Base-by-base conservation (phyloP, 2,329 filamentous ascomycete genomes). In the Hypoxylon sp. region DNA sequence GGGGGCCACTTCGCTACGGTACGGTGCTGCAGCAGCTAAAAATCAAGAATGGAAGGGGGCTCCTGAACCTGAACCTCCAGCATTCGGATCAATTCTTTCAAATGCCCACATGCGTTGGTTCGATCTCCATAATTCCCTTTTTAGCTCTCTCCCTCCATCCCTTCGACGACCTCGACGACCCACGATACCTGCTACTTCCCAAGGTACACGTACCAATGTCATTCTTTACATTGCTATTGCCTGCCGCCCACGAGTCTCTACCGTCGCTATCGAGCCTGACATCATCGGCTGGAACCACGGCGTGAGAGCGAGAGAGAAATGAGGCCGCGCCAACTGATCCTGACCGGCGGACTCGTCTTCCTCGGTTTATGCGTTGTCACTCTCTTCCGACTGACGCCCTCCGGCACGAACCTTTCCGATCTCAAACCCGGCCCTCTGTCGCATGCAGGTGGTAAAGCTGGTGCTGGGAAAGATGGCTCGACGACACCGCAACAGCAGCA, bases 301-400 rank as follows among this genome's bases (percentile, higher is more conserved):
- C 32, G 38, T 66, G 62, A 71, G 44, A 46, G 45, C 6, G 26
- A 49, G 53, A 57, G 61, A 65, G 72, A 67, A 58, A 75, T 77
- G 75, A 79, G 79, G 65, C 79, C 78, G 68, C 80, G 81, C 60
- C 79, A 81, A 63, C 60, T 78, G 64, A 61, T 80, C 58, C 65
- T 78, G 18, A 61, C 76, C 46, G 73, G 74, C 64, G 74, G 74
- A 26, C 46, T 81, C 60, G 70, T 78, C 60, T 78, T 82, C 70
- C 68, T 82, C 64, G 69, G 76, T 59, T 68, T 83, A 49, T 82
- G 78, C 66, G 45, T 75, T 40, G 49, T 71, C 20, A 75, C 68
- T 30, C 32, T 77, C 11, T 60, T 72, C 22, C 71, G 70, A 33
- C 50, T 76, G 14, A 68, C 71, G 36, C 71, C 70, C 40, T 67